These are phyloP conservation scores for Juncus effusus DNA, from an alignment of 176 grass and related monocot species.

Conservation along the genomic window DNA sequence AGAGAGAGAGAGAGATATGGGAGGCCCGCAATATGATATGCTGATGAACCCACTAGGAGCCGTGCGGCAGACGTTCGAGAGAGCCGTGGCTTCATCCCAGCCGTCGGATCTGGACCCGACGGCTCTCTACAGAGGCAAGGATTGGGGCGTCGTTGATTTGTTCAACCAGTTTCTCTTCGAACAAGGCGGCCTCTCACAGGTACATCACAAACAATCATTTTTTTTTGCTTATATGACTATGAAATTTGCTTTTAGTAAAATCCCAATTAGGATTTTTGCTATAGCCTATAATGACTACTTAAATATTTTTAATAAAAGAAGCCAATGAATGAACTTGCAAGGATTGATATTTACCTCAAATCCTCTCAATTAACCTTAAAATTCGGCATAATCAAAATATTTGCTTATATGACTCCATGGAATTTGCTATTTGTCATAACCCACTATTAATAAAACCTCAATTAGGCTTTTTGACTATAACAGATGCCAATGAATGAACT, in stretches of 20 bases:
- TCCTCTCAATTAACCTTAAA: background rate
- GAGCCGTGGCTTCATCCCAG: slow-evolving; percentile 42
- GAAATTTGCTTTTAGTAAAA: background rate
- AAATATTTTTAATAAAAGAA: too few relatives aligned
- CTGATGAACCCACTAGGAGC: slow-evolving; percentile 75
- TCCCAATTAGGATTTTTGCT: background rate
- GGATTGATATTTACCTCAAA: background rate
- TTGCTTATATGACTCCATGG: too few relatives aligned
- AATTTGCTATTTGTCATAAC: too few relatives aligned
- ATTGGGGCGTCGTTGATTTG: slow-evolving; percentile 71
- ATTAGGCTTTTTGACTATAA: too few relatives aligned
- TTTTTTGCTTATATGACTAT: background rate
- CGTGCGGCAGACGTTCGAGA: slow-evolving; percentile 78
- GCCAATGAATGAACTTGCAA: background rate
- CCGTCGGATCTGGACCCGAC: slow-evolving; percentile 44
- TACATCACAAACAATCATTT: slow-evolving; percentile 4
- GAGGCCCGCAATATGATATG: slow-evolving; percentile 72
- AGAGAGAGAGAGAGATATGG: slow-evolving; percentile 42
- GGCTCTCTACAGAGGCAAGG: slow-evolving; percentile 67
- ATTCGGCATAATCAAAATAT: too few relatives aligned
- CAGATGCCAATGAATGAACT: too few relatives aligned
- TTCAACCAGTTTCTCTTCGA: slow-evolving; percentile 84
- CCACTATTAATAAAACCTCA: too few relatives aligned
- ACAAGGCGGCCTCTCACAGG: slow-evolving; percentile 61
- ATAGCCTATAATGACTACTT: background rate